Base-by-base conservation (phyloP, 306 rosid genomes). In the Lotus japonicus region DNA sequence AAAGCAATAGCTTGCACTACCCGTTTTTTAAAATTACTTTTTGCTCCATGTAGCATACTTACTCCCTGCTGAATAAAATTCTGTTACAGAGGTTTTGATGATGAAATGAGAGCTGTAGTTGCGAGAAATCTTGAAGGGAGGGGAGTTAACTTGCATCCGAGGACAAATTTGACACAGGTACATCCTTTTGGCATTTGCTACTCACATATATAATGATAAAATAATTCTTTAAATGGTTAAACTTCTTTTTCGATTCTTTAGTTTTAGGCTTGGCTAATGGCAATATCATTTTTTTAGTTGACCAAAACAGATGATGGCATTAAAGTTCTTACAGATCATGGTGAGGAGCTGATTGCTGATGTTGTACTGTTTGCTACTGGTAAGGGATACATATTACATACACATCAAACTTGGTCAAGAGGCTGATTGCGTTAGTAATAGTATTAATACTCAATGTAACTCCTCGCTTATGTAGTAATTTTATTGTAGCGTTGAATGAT, bases 81-180 rank as follows among this genome's bases (percentile, higher is more conserved):
- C 49, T 75, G 35, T 43, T 68, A 49, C 82, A 94, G 99, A 81
- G 97, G 97, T 72, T 94, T 94, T 79, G 99, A 94, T 81, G 97
- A 94, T 70, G 99, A 94, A 87, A 88, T 94, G 96, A 90, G 99
- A 77, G 92, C 96, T 17, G 92, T 82, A 39, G 97, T 88, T 50
- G 96, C 99, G 68, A 88, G 96, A 80, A 94, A 88, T 77, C 90
- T 94, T 52, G 99, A 94, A 78, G 92, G 85, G 72, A 88, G 99
- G 77, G 96, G 97, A 80, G 66, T 94, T 76, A 87, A 90, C 78
- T 80, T 94, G 72, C 97, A 83, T 41, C 92, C 96, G n/a, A 76
- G 75, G 58, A 88, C 97, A 64, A 86, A 44, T 79, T 77, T 94
- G 78, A 68, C 85, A 2, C 77, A 86, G 92, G 99, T 94, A 83